A percentile compares a stretch with the other conserved stretches of the same genome.
These are phyloP conservation scores for Saccharomyces hybrid DNA, from an alignment of 1,139 yeast species.

Conservation along the genomic window DNA sequence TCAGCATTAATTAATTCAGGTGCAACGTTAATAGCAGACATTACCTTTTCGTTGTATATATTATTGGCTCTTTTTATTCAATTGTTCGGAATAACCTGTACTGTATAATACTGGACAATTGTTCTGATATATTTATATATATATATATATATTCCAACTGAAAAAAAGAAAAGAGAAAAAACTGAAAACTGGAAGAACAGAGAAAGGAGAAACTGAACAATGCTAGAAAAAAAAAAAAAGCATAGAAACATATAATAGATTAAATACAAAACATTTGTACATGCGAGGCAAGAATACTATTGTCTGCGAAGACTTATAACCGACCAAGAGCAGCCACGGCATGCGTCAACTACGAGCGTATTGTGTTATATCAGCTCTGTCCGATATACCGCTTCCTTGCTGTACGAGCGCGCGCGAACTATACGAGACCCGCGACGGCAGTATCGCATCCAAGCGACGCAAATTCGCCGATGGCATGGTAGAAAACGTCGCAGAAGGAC, in stretches of 20 bases:
- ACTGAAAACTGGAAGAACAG: neutral
- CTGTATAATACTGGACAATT: neutral
- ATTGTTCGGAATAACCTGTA: neutral
- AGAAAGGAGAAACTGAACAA: neutral
- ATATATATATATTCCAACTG: neutral
- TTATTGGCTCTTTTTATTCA: neutral
- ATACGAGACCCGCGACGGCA: slow-evolving; percentile 1
- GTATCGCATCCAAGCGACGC: slow-evolving; percentile 3
- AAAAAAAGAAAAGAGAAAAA: neutral
- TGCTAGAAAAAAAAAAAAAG: neutral
- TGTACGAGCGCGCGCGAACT: slow-evolving; percentile 1
- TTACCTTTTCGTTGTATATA: neutral
- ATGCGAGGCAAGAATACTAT: neutral
- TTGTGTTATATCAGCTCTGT: slow-evolving; percentile 1
- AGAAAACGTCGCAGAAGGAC: slow-evolving; percentile 12
- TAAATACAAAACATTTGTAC: neutral
- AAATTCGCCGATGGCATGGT: slow-evolving; percentile 7
- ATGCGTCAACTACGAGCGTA: slow-evolving; percentile 1
- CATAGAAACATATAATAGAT: neutral
- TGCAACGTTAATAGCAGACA: slow-evolving; percentile 6
- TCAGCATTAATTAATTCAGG: slow-evolving; percentile 24
- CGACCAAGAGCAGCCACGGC: slow-evolving; percentile 1
- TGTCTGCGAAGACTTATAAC: neutral
- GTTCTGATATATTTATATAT: neutral
- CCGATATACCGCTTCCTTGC: neutral